A percentile compares a stretch with the other conserved stretches of the same genome.
phyloP scores from a whole-genome alignment of 2,329 filamentous ascomycete genomes.

The Verticillium albo-atrum region DNA sequence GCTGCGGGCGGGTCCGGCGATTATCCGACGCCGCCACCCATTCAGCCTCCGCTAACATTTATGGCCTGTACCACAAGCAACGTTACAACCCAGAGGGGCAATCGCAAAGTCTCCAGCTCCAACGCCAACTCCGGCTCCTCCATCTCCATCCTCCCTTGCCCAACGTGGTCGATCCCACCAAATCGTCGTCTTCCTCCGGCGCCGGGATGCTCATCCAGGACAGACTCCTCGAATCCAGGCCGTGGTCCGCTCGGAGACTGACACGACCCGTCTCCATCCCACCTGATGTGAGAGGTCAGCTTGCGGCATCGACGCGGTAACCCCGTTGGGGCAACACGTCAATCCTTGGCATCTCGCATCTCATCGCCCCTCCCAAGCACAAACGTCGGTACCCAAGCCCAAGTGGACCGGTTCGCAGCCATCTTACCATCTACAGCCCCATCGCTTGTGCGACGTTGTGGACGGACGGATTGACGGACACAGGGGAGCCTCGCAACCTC shows the following conservation, averaged over 20 bases:
- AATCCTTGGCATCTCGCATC: not conserved
- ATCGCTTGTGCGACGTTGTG: constrained; percentile 13
- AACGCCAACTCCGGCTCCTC: not conserved
- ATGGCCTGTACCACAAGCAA: not conserved
- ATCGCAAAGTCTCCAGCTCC: not conserved
- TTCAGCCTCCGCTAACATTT: not conserved
- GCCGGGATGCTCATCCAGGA: not conserved
- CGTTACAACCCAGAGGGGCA: not conserved
- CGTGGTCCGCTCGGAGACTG: not conserved
- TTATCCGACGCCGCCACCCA: not conserved
- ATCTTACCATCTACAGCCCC: constrained; percentile 5
- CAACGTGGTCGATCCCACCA: not conserved
- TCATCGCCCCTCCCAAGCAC: not conserved
- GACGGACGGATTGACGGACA: not conserved
- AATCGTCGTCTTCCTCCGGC: not conserved
- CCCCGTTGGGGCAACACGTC: not conserved
- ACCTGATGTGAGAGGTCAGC: not conserved
- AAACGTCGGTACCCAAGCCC: not conserved
- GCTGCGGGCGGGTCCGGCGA: not conserved
- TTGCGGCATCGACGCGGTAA: no score
- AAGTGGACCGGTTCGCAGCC: not conserved
- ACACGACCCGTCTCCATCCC: not conserved
- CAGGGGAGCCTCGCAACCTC: not conserved
- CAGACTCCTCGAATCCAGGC: not conserved
- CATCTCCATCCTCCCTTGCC: not conserved